Evolutionary conservation across 805 yeast species (phyloP).

Genomic region (Suhomyces canberraensis): DNA sequence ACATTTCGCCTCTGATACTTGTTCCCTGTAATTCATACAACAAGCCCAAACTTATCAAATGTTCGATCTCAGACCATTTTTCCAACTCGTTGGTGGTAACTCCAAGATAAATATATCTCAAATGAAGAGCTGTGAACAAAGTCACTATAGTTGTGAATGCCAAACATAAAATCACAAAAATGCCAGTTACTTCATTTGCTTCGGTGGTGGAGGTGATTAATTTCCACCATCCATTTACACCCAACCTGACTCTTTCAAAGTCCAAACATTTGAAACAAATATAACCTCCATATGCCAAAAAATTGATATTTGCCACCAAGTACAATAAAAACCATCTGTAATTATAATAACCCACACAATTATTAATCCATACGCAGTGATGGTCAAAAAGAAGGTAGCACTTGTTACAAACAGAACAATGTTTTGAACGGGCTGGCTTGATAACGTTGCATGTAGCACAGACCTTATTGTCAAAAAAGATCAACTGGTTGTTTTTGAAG

Average conservation of each 20-base stretch:
- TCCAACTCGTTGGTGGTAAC: slow-evolving; percentile 72
- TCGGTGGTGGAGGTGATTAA: slow-evolving; percentile 13
- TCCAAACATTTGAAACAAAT: slow-evolving; percentile 14
- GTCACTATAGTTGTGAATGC: slow-evolving; percentile 41
- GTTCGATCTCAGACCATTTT: slow-evolving; percentile 67
- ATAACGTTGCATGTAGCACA: slow-evolving; percentile 47
- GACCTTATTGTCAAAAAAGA: slow-evolving; percentile 45
- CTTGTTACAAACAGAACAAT: slow-evolving; percentile 56
- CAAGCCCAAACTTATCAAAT: slow-evolving; percentile 25
- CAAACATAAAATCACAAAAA: slow-evolving; percentile 43
- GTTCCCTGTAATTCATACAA: slow-evolving; percentile 6
- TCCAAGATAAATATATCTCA: slow-evolving; percentile 55
- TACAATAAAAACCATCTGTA: slow-evolving; percentile 58
- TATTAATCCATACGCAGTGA: slow-evolving; percentile 66
- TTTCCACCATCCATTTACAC: slow-evolving; percentile 16
- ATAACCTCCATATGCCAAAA: slow-evolving; percentile 20
- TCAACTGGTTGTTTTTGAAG: slow-evolving; percentile 46
- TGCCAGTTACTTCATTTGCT: slow-evolving; percentile 26
- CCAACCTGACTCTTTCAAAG: slow-evolving; percentile 1
- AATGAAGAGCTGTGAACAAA: slow-evolving; percentile 31
- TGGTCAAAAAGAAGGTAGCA: slow-evolving; percentile 54
- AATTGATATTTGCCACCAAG: slow-evolving; percentile 44
- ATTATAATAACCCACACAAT: slow-evolving; percentile 70
- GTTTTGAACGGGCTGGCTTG: slow-evolving; percentile 64
- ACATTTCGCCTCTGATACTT: slow-evolving; percentile 8